Evolutionary conservation across 2,329 filamentous ascomycete species (phyloP), one percentile per base, ranked within the genome.

Genomic region (Ascochyta viciae-villosae): DNA sequence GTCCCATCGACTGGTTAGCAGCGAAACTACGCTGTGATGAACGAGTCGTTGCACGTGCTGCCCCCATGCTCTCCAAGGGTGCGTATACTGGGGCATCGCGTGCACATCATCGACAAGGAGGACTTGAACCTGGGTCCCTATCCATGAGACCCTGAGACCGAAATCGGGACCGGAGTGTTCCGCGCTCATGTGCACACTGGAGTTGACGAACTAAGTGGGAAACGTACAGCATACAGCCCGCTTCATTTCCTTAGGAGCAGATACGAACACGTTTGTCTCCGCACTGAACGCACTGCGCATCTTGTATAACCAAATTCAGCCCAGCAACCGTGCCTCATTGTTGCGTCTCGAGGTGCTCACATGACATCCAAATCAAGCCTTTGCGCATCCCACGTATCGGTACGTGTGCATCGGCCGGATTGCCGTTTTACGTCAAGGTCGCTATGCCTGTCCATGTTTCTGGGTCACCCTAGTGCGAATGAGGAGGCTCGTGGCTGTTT

Each of bases 331-430:
- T 50, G 51, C 46, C 56, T 46, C 34, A 27, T 19, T 33, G 10
- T 35, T 44, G 49, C 50, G 47, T 54, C 29, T 49, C 31, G 23
- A 41, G 27, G 10, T 39, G 38, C 42, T 53, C 58, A 60, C 57
- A 50, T 60, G 60, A 62, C 52, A 40, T 48, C 35, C 22, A 19
- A 24, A 31, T 47, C 44, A 41, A 38, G 37, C 22, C 29, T 48
- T 53, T 26, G 24, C 37, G 40, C 22, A 43, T 42, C 57, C 61
- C 47, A 47, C 46, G 51, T 51, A 60, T 63, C 65, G 63, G 60
- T 53, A 60, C 42, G 47, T 34, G 22, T 61, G 50, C 58, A 54
- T 61, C 58, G 55, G 60, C 42, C 57, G 34, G 23, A 48, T 40
- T 50, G 43, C 62, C 60, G 45, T 38, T 51, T 58, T 63, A 38